Conservation (phyloP, 768 basidiomycete species). For the Tricholoma bakamatsutake region DNA sequence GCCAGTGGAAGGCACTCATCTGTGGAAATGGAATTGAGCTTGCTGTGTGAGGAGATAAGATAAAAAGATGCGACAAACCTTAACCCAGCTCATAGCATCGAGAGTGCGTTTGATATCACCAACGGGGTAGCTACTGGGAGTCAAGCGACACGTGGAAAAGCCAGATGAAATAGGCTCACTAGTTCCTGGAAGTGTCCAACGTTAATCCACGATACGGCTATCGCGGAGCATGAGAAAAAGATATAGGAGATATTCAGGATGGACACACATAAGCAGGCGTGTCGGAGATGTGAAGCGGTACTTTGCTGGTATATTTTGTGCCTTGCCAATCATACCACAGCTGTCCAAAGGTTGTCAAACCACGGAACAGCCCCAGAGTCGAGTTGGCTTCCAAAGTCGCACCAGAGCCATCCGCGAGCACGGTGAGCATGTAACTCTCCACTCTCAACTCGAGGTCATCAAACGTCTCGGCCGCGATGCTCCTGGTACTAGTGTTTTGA, state of each 20-base stretch:
- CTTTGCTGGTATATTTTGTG: constrained; percentile 48
- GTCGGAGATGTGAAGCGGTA: constrained; percentile 56
- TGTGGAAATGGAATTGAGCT: constrained; percentile 14
- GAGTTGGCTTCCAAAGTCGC: constrained; percentile 57
- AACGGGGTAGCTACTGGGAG: constrained; percentile 38
- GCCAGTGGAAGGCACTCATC: constrained; percentile 83
- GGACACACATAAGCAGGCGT: constrained; percentile 58
- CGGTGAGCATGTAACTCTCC: constrained; percentile 54
- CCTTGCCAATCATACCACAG: constrained; percentile 55
- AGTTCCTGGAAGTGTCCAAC: constrained; percentile 79
- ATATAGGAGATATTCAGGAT: background rate
- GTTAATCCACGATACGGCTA: constrained; percentile 73
- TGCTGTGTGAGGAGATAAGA: background rate
- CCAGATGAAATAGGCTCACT: constrained; percentile 29
- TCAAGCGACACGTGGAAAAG: background rate
- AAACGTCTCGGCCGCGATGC: constrained; percentile 52
- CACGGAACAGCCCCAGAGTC: constrained; percentile 64
- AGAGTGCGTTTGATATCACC: constrained; percentile 61
- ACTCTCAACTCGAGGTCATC: constrained; percentile 43
- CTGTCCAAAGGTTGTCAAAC: constrained; percentile 69
- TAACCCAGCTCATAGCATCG: constrained; percentile 76
- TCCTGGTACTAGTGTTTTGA: constrained; percentile 27
- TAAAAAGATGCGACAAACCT: constrained; percentile 39
- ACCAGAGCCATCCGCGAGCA: constrained; percentile 50
- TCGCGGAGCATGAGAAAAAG: background rate